Base-by-base conservation (phyloP, 2,329 filamentous ascomycete genomes). In the Fusarium coffeatum region DNA sequence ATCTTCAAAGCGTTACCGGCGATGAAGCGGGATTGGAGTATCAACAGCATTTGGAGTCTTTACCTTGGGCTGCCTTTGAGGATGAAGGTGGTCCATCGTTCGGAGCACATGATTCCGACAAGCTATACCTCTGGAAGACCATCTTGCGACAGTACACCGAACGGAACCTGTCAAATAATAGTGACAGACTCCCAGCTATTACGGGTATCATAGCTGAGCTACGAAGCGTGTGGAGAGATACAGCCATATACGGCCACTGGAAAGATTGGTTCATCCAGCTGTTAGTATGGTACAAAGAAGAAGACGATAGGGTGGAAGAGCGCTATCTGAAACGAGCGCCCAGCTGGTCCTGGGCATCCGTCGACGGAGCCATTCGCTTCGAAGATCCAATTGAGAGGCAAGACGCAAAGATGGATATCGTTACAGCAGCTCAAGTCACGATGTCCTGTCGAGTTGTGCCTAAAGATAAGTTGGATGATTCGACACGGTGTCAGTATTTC, bases 241-340 rank as follows among this genome's bases (percentile, higher is more conserved):
- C 45, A 0, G 25, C 55, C 2, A 41, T 64, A 1, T 64, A 64
- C 2, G 59, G 61, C 0, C 61, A 64, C 1, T 64, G 61, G 61
- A 9, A 46, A 0, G 23, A 23, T 2, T 64, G 61, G 61, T 64
- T 64, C 1, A 3, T 64, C 2, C 43, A 64, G 1, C 32, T 64
- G 1, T 13, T 64, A 0, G 50, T 45, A 0, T 64, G 61, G 61
- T 16, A 9, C 1, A 58, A 50, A 3, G 45, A 40, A 8, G 3
- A 41, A 0, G 18, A 12, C 0, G 13, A 0, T 0, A 11, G 3
- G 3, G n/a, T 16, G 2, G 3, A 20, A 3, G 5, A 57, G 3
- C 18, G 61, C 2, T 2, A 41, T 3, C 1, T 45, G 0, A 7
- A 20, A 0, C 12, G 61, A 3, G 61, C 45, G 0, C 61, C 61